Evolutionary conservation across 768 basidiomycete species (phyloP).

Genomic region (Lactarius hatsudake): DNA sequence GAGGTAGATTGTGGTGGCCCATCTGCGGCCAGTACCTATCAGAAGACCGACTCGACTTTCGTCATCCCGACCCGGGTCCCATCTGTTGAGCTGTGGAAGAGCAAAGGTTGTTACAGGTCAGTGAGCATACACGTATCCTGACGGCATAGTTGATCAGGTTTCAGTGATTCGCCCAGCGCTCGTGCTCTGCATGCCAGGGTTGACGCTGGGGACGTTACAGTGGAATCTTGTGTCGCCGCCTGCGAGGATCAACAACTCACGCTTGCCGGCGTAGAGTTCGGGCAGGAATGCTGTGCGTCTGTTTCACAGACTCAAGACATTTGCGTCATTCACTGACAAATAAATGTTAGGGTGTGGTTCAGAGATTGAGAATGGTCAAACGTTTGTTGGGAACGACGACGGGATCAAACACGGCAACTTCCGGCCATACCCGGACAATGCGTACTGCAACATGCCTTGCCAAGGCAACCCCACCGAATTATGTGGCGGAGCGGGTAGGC

Average conservation of each 20-base stretch:
- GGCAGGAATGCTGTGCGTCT: slow-evolving; percentile 66
- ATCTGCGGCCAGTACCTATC: slow-evolving; percentile 51
- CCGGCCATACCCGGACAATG: background rate
- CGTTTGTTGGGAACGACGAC: background rate
- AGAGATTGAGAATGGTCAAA: background rate
- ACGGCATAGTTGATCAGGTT: background rate
- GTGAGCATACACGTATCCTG: slow-evolving; percentile 12
- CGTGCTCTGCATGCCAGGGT: slow-evolving; percentile 36
- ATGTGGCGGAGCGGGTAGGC: background rate
- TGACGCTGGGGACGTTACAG: slow-evolving; percentile 53
- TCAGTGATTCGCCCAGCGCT: slow-evolving; percentile 35
- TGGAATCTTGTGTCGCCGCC: slow-evolving; percentile 58
- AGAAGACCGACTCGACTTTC: slow-evolving; percentile 48
- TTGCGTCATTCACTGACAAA: background rate
- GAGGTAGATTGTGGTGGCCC: slow-evolving; percentile 58
- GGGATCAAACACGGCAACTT: background rate
- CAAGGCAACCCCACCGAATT: background rate
- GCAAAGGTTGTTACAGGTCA: slow-evolving; percentile 70
- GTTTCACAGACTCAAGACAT: background rate
- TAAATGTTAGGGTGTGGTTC: background rate
- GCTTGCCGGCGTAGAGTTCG: slow-evolving; percentile 65
- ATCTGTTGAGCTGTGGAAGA: slow-evolving; percentile 59
- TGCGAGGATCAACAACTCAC: slow-evolving; percentile 69
- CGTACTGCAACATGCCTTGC: background rate
- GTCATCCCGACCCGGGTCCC: slow-evolving; percentile 50